Evolutionary conservation across 129 eudicot genomes (phyloP).

Genomic region (Flaveria sonorensis): DNA sequence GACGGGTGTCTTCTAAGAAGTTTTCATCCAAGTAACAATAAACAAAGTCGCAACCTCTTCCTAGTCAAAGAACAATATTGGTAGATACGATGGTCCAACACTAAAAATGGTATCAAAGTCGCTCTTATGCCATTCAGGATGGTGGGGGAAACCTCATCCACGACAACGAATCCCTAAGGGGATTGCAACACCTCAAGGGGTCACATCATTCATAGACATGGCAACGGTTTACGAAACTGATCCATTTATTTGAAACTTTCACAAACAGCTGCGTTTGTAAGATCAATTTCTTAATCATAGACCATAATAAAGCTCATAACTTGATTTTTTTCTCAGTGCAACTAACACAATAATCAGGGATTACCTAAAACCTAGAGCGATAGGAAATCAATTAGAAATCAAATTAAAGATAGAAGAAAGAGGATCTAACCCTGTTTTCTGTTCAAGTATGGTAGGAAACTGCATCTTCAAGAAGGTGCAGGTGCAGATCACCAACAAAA

Average conservation of each 20-base stretch:
- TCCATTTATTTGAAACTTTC: background rate
- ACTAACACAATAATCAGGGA: constrained; percentile 3
- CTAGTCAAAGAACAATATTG: background rate
- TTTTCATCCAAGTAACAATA: background rate
- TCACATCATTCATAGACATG: too few relatives aligned
- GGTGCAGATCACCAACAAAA: constrained; percentile 80
- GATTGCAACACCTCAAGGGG: background rate
- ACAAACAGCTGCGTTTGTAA: background rate
- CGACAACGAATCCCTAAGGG: background rate
- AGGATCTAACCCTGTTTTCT: constrained; percentile 70
- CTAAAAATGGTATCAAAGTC: background rate
- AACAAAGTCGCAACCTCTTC: background rate
- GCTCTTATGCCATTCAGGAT: background rate
- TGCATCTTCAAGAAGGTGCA: constrained; percentile 94
- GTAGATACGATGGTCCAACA: background rate
- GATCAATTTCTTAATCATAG: background rate
- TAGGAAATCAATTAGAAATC: background rate
- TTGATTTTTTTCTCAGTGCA: constrained; percentile 1
- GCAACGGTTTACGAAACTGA: too few relatives aligned
- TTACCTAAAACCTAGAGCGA: constrained; percentile 11
- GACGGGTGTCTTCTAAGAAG: background rate
- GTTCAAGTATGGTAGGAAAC: constrained; percentile 92
- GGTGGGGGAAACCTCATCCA: background rate
- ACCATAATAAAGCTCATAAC: background rate
- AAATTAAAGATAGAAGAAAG: background rate